These are phyloP conservation scores for Agroathelia rolfsii DNA, from an alignment of 1,284 basidiomycete species.

Conservation along the genomic window DNA sequence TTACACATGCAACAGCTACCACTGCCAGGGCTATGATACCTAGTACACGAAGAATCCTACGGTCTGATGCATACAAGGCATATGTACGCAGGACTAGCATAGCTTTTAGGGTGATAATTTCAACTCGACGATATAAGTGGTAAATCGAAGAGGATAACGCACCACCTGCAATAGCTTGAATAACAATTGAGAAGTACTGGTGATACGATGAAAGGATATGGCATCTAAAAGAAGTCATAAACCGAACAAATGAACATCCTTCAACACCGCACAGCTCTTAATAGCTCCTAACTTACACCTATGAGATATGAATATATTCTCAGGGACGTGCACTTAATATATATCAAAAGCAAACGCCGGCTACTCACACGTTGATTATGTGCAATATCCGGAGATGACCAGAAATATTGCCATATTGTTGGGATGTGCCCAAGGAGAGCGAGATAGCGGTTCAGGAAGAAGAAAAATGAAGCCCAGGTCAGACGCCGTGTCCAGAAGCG, in stretches of 20 bases:
- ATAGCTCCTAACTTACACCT: slow-evolving; percentile 11
- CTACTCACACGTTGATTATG: slow-evolving; percentile 14
- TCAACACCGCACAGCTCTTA: too few species aligned
- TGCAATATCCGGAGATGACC: slow-evolving; percentile 14
- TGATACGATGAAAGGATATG: slow-evolving; percentile 22
- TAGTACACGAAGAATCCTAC: slow-evolving; percentile 20
- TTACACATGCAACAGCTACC: slow-evolving; percentile 17
- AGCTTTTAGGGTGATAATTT: slow-evolving; percentile 16
- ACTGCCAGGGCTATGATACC: slow-evolving; percentile 14
- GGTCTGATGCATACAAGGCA: slow-evolving; percentile 29
- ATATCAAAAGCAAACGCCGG: not conserved
- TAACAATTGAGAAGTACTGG: slow-evolving; percentile 22
- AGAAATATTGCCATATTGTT: slow-evolving; percentile 24
- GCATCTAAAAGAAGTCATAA: slow-evolving; percentile 16
- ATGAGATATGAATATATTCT: slow-evolving; percentile 8
- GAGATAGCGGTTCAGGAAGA: slow-evolving; percentile 32
- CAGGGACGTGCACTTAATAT: too few species aligned
- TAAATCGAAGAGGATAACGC: slow-evolving; percentile 10
- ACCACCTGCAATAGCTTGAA: slow-evolving; percentile 28
- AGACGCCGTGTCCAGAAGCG: slow-evolving; percentile 26
- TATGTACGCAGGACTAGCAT: slow-evolving; percentile 33
- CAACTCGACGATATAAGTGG: not conserved
- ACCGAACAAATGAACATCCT: too few species aligned
- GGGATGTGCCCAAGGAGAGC: slow-evolving; percentile 30
- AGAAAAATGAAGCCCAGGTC: slow-evolving; percentile 25